phyloP scores from a whole-genome alignment of 495 filamentous ascomycete genomes.

The Penicillium canescens region DNA sequence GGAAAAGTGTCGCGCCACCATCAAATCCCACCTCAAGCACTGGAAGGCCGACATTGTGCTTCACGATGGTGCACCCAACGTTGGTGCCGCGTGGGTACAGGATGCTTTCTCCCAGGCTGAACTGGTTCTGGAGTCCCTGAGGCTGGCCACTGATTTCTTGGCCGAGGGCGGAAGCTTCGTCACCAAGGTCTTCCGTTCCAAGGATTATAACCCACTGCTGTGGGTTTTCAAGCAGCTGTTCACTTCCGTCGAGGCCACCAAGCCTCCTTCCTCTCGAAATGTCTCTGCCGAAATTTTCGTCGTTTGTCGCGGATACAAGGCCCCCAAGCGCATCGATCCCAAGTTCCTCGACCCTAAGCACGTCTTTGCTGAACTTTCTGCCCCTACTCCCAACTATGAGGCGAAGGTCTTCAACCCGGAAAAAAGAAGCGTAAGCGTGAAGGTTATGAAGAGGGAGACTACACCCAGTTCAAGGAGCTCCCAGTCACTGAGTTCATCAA shows the following conservation, averaged over 20 bases:
- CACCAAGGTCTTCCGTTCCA: constrained; percentile 97
- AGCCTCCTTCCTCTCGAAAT: constrained; percentile 92
- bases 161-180: constrained; percentile 90
- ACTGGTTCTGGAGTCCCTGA: constrained; percentile 86
- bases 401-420: constrained; percentile 98
- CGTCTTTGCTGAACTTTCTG: constrained; percentile 93
- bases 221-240: constrained; percentile 99
- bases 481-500: constrained; percentile 92
- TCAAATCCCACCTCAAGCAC: constrained; percentile 86
- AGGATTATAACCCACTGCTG: constrained; percentile 92
- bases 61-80: constrained; percentile 97
- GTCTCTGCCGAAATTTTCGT: constrained; percentile 99
- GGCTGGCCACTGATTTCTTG: constrained; percentile 92
- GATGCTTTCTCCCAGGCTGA: constrained; percentile 98
- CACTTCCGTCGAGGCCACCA: constrained; percentile 91
- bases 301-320: constrained; percentile 91
- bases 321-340: constrained; percentile 89
- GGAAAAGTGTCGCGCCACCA: constrained; percentile 92
- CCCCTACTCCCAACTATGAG: constrained; percentile 90
- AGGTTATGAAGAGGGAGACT: constrained; percentile 96
- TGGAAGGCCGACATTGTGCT: constrained; percentile 98
- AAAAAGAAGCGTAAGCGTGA: constrained; percentile 93
- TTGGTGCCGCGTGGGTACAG: constrained; percentile 97
- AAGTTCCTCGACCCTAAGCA: constrained; percentile 86
- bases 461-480: constrained; percentile 86